Evolutionary conservation across 148 eudicot species (phyloP), one percentile per base, ranked within the genome.

Genomic region (Cornus suecica): DNA sequence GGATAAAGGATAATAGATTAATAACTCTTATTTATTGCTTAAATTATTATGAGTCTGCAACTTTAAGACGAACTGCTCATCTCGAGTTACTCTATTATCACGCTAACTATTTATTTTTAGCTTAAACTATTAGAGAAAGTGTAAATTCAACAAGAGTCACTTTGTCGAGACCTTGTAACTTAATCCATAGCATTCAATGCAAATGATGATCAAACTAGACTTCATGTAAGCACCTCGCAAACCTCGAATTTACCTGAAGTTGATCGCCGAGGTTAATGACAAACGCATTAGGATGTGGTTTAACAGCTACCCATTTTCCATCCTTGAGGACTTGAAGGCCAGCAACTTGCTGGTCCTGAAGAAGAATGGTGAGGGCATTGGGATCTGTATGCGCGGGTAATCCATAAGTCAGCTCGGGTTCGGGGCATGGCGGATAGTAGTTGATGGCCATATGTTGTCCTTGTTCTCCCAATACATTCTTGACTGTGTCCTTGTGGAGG

Each of bases 381-480:
- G 99, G 99, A 76, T 95, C 97, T 0, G 99, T 91, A 69, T 95
- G 99, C 20, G 81, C 92, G 0, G 97, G 99, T 66, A 95, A 81
- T 45, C 99, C 99, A 22, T 83, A 95, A 0, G 99, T 95, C 68
- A 92, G 78, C 32, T 92, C 97, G 0, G 99, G 99, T 34, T 91
- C 82, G 0, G 99, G 99, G 69, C 99, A 95, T 0, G 90, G 85
- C 0, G 99, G 99, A 71, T 95, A 95, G 75, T 85, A 91, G 74
- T 95, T 95, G 34, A 95, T 72, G 0, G 99, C 97, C 99, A 95
- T 92, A 41, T 95, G 99, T 65, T 95, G 99, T 10, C 94, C 97
- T 84, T 88, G 97, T 74, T 89, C 93, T 0, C 94, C 97, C 45
- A 95, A 69, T n/a, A 70, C 84, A 18, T 82, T 77, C 56, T 79